These are phyloP conservation scores for Sphenostylis stenocarpa DNA, from an alignment of 306 rosid genomes.

Conservation along the genomic window DNA sequence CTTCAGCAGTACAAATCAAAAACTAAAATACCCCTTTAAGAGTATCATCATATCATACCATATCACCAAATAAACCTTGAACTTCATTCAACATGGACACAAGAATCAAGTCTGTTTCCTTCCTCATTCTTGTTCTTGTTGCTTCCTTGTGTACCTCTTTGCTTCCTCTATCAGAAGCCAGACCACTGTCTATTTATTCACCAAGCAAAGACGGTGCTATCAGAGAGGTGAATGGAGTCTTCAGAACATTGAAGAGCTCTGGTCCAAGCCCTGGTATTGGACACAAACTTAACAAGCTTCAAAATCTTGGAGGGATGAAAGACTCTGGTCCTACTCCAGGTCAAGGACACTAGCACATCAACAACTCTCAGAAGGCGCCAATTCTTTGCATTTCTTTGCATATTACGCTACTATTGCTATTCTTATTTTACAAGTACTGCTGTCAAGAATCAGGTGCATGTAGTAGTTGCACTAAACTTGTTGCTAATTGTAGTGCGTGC, in stretches of 20 bases:
- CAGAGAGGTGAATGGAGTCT: conserved; percentile 1
- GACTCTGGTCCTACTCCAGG: conserved; percentile 57
- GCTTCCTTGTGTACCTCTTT: conserved; percentile 5
- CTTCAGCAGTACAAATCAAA: conserved; percentile 28
- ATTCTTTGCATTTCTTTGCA: conserved; percentile 14
- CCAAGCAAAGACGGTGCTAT: neutral
- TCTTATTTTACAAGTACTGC: neutral
- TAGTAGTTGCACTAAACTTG: neutral
- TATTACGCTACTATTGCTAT: neutral
- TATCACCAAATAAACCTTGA: neutral
- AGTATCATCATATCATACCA: neutral
- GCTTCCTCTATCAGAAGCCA: conserved; percentile 37
- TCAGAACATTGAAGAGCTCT: conserved; percentile 28
- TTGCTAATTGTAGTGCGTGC: neutral
- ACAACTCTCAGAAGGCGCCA: neutral
- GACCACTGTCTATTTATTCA: conserved; percentile 28
- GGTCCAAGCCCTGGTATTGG: conserved; percentile 57
- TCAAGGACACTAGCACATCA: conserved; percentile 28
- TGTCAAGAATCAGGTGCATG: neutral
- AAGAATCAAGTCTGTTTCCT: conserved; percentile 35
- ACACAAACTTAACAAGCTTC: conserved; percentile 10
- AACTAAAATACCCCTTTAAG: neutral
- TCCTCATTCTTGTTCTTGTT: conserved; percentile 33
- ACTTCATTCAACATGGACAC: conserved; percentile 41
- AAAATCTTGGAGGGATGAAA: neutral